A percentile compares a stretch with the other conserved stretches of the same genome.
Conservation (phyloP, 2,329 filamentous ascomycete genomes). For the Fusarium dlaminii region DNA sequence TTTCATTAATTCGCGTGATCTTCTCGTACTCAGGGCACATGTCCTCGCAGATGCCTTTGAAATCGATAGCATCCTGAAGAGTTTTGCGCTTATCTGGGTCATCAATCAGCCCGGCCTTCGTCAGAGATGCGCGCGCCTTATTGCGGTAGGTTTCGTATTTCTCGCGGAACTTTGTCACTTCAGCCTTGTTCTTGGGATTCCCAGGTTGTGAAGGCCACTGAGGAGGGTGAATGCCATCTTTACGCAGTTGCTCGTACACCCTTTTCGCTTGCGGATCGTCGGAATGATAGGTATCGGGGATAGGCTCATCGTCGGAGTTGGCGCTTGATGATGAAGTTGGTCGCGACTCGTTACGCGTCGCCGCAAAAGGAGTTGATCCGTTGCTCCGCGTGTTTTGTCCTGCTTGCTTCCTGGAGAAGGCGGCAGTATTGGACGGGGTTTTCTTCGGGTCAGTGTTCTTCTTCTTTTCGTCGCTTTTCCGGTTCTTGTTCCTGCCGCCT, state of each 20-base stretch:
- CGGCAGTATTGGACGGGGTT: constrained; percentile 12
- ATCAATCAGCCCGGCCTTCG: constrained; percentile 69
- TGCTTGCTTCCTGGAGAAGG: constrained; percentile 20
- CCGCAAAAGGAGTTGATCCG: constrained; percentile 30
- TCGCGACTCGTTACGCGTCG: constrained; percentile 36
- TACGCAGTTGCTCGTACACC: constrained; percentile 63
- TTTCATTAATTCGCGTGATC: constrained; percentile 69
- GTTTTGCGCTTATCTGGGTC: constrained; percentile 71
- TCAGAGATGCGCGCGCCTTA: constrained; percentile 65
- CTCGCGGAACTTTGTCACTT: constrained; percentile 65
- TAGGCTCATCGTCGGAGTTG: constrained; percentile 30
- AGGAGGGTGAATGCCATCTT: constrained; percentile 64
- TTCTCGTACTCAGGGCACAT: constrained; percentile 77
- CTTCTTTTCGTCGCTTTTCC: constrained; percentile 40
- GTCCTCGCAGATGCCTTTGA: constrained; percentile 74
- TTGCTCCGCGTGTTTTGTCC: constrained; percentile 29
- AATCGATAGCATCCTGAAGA: constrained; percentile 71
- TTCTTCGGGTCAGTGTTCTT: constrained; percentile 38
- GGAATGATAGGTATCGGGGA: constrained; percentile 36
- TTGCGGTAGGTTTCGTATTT: constrained; percentile 66
- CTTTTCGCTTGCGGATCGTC: constrained; percentile 57
- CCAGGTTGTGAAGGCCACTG: constrained; percentile 66
- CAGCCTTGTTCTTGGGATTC: constrained; percentile 59
- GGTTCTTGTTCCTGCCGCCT: constrained; percentile 35
- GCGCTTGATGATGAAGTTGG: constrained; percentile 40